phyloP scores from a whole-genome alignment of 352 stramenopile genomes.

The Pythium monospermum region DNA sequence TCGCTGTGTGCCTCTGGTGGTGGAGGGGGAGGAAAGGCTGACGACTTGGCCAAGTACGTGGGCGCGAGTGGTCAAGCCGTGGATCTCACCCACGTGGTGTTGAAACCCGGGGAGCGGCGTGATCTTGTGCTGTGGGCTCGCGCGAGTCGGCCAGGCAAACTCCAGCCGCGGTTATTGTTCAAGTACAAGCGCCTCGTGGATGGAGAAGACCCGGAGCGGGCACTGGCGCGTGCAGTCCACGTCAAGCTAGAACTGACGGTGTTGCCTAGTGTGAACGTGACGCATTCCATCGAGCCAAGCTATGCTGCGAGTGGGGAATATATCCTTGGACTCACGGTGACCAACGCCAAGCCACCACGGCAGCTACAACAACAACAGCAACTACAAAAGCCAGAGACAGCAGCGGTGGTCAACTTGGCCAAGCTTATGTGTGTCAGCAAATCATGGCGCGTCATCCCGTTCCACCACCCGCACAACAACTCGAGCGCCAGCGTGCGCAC shows the following conservation, averaged over 20 bases:
- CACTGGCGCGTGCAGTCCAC: constrained; percentile 33
- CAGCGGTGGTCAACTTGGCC: constrained; percentile 43
- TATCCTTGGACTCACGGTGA: constrained; percentile 64
- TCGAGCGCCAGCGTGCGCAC: background rate
- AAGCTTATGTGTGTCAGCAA: constrained; percentile 59
- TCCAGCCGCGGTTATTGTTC: constrained; percentile 57
- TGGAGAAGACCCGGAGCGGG: constrained; percentile 16
- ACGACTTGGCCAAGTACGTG: constrained; percentile 43
- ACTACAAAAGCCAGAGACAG: constrained; percentile 9
- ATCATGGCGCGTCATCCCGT: constrained; percentile 49
- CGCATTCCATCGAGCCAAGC: constrained; percentile 66
- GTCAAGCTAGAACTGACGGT: constrained; percentile 59
- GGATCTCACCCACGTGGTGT: constrained; percentile 41
- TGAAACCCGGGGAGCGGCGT: constrained; percentile 48
- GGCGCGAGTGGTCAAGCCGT: constrained; percentile 61
- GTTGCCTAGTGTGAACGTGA: constrained; percentile 51
- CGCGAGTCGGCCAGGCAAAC: constrained; percentile 32
- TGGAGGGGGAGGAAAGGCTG: background rate
- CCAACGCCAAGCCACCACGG: constrained; percentile 39
- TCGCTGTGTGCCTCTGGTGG: constrained; percentile 40
- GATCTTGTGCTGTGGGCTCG: constrained; percentile 51
- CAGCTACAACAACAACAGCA: constrained; percentile 1
- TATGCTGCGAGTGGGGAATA: constrained; percentile 62
- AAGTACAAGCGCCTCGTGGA: constrained; percentile 42
- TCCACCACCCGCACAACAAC: constrained; percentile 24